phyloP scores from a whole-genome alignment of 768 basidiomycete genomes.

The Russula vinacea region DNA sequence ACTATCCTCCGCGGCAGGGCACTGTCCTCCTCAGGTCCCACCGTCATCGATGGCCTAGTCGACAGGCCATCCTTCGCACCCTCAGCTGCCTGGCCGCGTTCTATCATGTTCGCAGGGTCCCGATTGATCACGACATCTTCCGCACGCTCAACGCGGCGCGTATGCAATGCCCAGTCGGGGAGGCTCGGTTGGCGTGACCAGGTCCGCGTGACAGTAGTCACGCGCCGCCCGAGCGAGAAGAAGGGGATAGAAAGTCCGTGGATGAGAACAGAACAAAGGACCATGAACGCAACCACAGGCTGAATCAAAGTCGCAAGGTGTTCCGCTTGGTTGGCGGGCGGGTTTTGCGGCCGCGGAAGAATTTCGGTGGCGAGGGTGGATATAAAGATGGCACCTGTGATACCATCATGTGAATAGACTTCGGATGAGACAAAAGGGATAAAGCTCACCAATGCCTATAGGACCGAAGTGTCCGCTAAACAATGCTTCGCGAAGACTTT shows the following conservation, averaged over 20 bases:
- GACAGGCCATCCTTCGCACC: slow-evolving; percentile 25
- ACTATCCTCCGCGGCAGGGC: slow-evolving; percentile 26
- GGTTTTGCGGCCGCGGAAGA: slow-evolving; percentile 46
- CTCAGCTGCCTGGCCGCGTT: slow-evolving; percentile 43
- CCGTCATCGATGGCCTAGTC: slow-evolving; percentile 21
- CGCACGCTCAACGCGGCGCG: slow-evolving; percentile 62
- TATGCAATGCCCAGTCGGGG: slow-evolving; percentile 84
- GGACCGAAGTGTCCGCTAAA: slow-evolving; percentile 97
- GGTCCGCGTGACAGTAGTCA: slow-evolving; percentile 88
- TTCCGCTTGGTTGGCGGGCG: slow-evolving; percentile 57
- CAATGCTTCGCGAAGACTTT: slow-evolving; percentile 87
- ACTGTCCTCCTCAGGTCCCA: slow-evolving; percentile 28
- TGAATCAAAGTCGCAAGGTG: slow-evolving; percentile 74
- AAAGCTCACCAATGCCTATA: slow-evolving; percentile 62
- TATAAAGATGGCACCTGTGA: slow-evolving; percentile 85
- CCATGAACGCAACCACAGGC: slow-evolving; percentile 94
- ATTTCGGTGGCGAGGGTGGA: slow-evolving; percentile 71
- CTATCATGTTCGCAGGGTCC: slow-evolving; percentile 53
- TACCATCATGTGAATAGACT: slow-evolving; percentile 15
- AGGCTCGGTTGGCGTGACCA: slow-evolving; percentile 69
- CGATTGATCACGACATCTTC: slow-evolving; percentile 85
- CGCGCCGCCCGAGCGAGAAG: slow-evolving; percentile 87
- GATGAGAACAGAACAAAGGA: slow-evolving; percentile 82
- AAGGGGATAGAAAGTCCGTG: slow-evolving; percentile 92
- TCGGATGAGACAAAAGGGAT: neutral